Percentiles rank a stretch among this genome's conserved stretches.
Evolutionary conservation across 805 yeast genomes (phyloP).

Genomic region (Teunomyces pallodes): DNA sequence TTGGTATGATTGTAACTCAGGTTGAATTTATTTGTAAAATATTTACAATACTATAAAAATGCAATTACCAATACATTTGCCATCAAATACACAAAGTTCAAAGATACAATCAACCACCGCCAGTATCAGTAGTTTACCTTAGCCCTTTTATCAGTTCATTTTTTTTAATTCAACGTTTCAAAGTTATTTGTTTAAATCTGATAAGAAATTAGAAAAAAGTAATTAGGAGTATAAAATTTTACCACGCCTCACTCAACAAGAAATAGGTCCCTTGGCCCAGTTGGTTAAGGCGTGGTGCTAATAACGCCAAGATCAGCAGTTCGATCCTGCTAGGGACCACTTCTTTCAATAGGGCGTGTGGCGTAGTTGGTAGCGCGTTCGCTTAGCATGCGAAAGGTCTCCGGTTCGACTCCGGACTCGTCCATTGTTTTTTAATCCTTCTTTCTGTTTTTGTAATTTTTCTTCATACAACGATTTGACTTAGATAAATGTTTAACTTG

Average conservation of each 20-base stretch:
- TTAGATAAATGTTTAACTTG: background rate
- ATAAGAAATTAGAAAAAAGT: too few species aligned
- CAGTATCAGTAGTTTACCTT: too few species aligned
- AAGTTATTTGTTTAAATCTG: too few species aligned
- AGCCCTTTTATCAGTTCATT: too few species aligned
- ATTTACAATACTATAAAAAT: too few species aligned
- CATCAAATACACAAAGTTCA: too few species aligned
- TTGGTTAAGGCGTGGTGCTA: conserved; percentile 62
- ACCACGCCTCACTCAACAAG: background rate
- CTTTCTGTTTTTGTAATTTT: background rate
- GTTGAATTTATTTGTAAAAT: too few species aligned
- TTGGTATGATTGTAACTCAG: too few species aligned
- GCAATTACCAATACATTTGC: too few species aligned
- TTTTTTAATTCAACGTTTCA: too few species aligned
- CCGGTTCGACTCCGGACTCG: conserved; percentile 78
- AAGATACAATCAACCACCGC: too few species aligned
- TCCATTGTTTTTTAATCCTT: conserved; percentile 43
- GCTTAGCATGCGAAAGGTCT: conserved; percentile 80
- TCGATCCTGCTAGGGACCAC: conserved; percentile 39
- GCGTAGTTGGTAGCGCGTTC: conserved; percentile 84
- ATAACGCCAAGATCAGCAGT: conserved; percentile 52
- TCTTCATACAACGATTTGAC: background rate
- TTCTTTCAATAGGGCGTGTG: conserved; percentile 55
- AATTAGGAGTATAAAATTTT: background rate
- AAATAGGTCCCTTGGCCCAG: conserved; percentile 54